Base-by-base conservation (phyloP, 2,329 filamentous ascomycete genomes). In the Phialemonium atrogriseum region DNA sequence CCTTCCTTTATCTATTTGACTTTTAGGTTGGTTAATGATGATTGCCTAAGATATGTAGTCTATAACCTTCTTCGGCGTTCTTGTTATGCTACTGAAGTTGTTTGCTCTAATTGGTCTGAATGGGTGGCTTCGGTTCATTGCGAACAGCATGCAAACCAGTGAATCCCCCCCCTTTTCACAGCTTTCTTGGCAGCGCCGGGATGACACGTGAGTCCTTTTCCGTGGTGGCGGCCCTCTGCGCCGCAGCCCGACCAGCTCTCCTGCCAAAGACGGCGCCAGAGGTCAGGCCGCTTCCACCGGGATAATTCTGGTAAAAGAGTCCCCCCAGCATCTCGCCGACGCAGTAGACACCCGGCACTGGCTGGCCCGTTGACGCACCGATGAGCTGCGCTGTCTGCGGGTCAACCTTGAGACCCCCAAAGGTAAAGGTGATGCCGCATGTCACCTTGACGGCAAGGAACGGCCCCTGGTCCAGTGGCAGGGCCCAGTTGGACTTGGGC, bases 371-470 rank as follows among this genome's bases (percentile, higher is more conserved):
- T 1, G 52, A 48, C 4, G 62, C 55, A 3, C 58, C 62, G 10
- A 79, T 48, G 1, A 80, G 66, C 4, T 58, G 60, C 0, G 70
- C 62, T 0, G 70, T 77, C 15, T 69, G 49, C 0, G 72, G 62
- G 29, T 73, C 62, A 2, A 77, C 66, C 5, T 63, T 61, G 6
- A 82, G 51, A 0, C 78, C 77, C 1, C 77, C 78, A 54, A 82
- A 83, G 0, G 77, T 82, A 42, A 82, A 83, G 0, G 77, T 81
- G 11, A 83, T 66, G 2, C 79, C 78, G 27, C 73, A 75, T 4
- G 68, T 70, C 3, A 82, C 75, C 41, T 73, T 72, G 27, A 82
- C 68, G 1, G 77, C 77, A 15, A 77, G 51, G 43, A 75, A 82
- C 0, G 77, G 77, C 0, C 59, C 57, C 39, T 70, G 49, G 22